Evolutionary conservation across 2,329 filamentous ascomycete species (phyloP).

Genomic region (Fusarium equiseti): DNA sequence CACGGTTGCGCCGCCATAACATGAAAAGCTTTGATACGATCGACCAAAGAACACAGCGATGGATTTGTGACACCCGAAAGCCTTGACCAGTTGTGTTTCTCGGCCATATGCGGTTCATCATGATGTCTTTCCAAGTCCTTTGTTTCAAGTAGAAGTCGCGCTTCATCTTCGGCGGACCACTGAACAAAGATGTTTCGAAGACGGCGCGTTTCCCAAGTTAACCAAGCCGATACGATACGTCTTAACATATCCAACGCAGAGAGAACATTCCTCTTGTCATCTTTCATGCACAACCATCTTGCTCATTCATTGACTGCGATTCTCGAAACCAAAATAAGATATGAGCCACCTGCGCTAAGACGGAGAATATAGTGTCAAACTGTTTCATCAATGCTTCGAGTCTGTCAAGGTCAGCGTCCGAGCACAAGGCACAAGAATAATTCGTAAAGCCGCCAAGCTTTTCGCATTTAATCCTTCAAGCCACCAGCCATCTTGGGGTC

Average conservation of each 20-base stretch:
- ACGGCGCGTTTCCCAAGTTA: not conserved
- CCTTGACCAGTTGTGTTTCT: slow-evolving; percentile 39
- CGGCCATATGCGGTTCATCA: slow-evolving; percentile 16
- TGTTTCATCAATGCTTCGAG: slow-evolving; percentile 45
- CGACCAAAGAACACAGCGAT: slow-evolving; percentile 33
- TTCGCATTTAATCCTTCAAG: slow-evolving; percentile 39
- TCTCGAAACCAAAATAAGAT: slow-evolving; percentile 2
- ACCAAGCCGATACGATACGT: not conserved
- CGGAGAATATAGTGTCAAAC: slow-evolving; percentile 37
- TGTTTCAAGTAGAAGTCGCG: not conserved
- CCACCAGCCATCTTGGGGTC: slow-evolving; percentile 27
- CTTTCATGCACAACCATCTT: slow-evolving; percentile 4
- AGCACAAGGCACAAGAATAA: slow-evolving; percentile 34
- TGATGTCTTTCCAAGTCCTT: not conserved
- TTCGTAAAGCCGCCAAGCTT: slow-evolving; percentile 31
- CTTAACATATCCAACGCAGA: slow-evolving; percentile 17
- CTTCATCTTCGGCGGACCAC: not conserved
- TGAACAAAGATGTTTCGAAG: slow-evolving; percentile 12
- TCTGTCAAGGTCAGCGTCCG: slow-evolving; percentile 31
- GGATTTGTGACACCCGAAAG: slow-evolving; percentile 35
- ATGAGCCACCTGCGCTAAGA: slow-evolving; percentile 26
- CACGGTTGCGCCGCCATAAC: slow-evolving; percentile 25
- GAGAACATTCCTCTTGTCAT: slow-evolving; percentile 17
- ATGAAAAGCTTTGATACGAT: slow-evolving; percentile 43
- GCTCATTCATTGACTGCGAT: slow-evolving; percentile 1